These are phyloP conservation scores for Picochlorum sp. DNA, from an alignment of 139 green algal species.

Conservation along the genomic window DNA sequence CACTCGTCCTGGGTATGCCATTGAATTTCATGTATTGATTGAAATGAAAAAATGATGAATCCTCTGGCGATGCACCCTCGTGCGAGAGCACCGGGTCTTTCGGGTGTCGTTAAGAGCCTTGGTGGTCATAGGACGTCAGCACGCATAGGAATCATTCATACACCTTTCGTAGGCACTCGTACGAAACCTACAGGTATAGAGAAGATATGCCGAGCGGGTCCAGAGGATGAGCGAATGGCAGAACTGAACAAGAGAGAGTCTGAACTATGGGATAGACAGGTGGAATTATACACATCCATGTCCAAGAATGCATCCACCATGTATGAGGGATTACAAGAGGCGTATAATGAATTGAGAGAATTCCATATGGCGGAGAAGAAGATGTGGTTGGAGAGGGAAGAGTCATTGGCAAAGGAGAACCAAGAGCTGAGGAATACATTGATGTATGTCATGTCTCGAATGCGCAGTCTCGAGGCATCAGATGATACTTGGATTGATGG, in stretches of 20 bases:
- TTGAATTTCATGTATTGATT: too few relatives aligned
- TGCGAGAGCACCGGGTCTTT: too few relatives aligned
- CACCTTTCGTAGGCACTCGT: too few relatives aligned
- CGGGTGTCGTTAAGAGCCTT: too few relatives aligned
- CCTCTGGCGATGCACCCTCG: too few relatives aligned
- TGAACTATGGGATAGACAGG: constrained; percentile 25
- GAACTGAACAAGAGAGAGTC: constrained; percentile 20
- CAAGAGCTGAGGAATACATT: constrained; percentile 22
- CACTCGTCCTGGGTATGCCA: too few relatives aligned
- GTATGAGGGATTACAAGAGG: constrained; percentile 4
- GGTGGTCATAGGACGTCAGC: too few relatives aligned
- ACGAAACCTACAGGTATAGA: too few relatives aligned
- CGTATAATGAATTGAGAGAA: constrained; percentile 11
- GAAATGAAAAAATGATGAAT: too few relatives aligned
- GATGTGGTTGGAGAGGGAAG: constrained; percentile 13
- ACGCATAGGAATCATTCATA: too few relatives aligned
- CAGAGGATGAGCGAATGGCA: background rate
- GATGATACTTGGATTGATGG: background rate
- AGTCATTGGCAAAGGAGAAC: constrained; percentile 11
- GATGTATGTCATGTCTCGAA: constrained; percentile 9
- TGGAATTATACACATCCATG: background rate
- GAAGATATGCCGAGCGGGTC: too few relatives aligned
- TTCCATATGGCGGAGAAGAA: constrained; percentile 12
- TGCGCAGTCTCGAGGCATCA: background rate
- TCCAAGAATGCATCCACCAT: background rate